phyloP scores from a whole-genome alignment of 1,139 yeast genomes.

The Suhomyces guaymorum region DNA sequence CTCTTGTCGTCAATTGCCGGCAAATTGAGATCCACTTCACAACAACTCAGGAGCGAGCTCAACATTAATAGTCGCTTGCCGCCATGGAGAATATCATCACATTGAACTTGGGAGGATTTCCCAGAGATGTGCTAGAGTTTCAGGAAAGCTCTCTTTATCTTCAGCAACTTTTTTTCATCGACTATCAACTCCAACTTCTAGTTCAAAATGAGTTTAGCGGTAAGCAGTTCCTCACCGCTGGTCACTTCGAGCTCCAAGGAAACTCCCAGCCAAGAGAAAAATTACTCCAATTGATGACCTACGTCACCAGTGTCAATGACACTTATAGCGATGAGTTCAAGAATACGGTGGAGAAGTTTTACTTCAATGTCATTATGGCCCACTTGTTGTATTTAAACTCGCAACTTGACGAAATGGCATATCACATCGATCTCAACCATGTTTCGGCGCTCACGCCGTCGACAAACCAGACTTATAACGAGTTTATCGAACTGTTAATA shows the following conservation, averaged over 20 bases:
- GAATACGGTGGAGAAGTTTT: conserved; percentile 34
- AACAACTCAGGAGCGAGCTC: too few relatives aligned
- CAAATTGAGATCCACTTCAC: too few relatives aligned
- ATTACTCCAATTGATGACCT: conserved; percentile 31
- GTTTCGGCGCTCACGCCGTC: conserved; percentile 7
- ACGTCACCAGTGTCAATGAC: conserved; percentile 31
- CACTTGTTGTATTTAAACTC: conserved; percentile 39
- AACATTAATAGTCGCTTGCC: too few relatives aligned
- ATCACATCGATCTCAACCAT: conserved; percentile 17
- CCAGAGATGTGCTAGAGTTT: conserved; percentile 33
- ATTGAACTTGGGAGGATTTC: conserved; percentile 43
- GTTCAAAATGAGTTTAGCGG: conserved; percentile 36
- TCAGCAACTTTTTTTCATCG: conserved; percentile 40
- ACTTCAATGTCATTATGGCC: conserved; percentile 35
- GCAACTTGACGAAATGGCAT: conserved; percentile 25
- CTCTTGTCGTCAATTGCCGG: too few relatives aligned
- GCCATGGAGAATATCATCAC: conserved; percentile 10
- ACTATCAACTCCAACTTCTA: conserved; percentile 40
- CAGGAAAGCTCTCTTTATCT: conserved; percentile 40
- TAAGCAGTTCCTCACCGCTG: conserved; percentile 27
- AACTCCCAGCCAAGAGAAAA: conserved; percentile 24
- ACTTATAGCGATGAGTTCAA: conserved; percentile 30
- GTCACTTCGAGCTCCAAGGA: conserved; percentile 19
- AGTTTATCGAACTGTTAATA: conserved; percentile 36
- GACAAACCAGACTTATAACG: conserved; percentile 15